Conservation (phyloP, 441 rosid species). For the Manihot esculenta region DNA sequence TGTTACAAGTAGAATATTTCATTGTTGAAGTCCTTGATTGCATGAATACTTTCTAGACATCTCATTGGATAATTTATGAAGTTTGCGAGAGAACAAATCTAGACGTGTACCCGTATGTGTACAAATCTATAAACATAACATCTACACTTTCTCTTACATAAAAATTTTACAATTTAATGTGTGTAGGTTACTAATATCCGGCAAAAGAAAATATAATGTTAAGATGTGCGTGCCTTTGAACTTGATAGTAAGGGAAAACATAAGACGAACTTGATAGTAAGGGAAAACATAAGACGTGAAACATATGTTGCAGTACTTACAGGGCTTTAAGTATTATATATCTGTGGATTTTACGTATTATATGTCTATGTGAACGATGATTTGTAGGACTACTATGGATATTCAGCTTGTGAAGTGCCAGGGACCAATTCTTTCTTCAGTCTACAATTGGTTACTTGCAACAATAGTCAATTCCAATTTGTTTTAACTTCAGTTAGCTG, state of each 20-base stretch:
- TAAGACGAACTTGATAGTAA: not conserved
- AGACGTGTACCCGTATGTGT: not conserved
- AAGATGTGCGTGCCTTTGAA: not conserved
- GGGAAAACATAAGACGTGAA: not conserved
- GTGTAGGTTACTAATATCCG: not conserved
- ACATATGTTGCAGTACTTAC: not conserved
- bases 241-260: too few species aligned
- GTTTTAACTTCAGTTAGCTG: not conserved
- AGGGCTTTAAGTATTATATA: too few species aligned
- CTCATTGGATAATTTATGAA: too few species aligned
- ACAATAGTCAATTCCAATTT: not conserved
- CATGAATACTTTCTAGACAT: too few species aligned
- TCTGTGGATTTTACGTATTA: not conserved
- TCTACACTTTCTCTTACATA: too few species aligned
- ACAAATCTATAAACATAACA: too few species aligned
- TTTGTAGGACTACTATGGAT: not conserved
- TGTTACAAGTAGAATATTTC: too few species aligned
- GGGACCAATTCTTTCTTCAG: not conserved
- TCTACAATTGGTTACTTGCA: not conserved
- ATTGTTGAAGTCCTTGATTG: too few species aligned
- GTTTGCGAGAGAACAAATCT: not conserved
- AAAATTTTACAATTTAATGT: too few species aligned
- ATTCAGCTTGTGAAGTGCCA: not conserved
- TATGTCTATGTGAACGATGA: not conserved
- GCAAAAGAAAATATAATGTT: not conserved